Percentiles rank a stretch among this genome's conserved stretches.
Evolutionary conservation across 441 rosid species (phyloP).

Genomic region (Caryocar brasiliense): DNA sequence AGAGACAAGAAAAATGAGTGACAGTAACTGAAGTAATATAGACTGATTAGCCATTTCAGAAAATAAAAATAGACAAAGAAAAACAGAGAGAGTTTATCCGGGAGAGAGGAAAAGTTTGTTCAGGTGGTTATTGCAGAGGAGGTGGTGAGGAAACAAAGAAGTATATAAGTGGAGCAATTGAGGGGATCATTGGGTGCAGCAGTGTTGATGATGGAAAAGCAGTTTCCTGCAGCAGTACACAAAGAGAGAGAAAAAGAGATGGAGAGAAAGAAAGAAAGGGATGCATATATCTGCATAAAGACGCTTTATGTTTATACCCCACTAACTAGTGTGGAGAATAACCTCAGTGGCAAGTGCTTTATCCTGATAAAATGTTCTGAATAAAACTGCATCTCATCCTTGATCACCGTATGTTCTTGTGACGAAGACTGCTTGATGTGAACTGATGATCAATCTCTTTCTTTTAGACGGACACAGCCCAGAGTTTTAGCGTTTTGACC

Average conservation of each 20-base stretch:
- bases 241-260: conserved; percentile 21
- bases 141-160: conserved; percentile 24
- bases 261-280: conserved; percentile 18
- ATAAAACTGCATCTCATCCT: conserved; percentile 21
- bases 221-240: conserved; percentile 21
- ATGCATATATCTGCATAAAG: conserved; percentile 59
- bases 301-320: conserved; percentile 65
- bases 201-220: conserved; percentile 30
- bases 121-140: conserved; percentile 37
- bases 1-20: conserved; percentile 14
- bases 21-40: conserved; percentile 13
- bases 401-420: conserved; percentile 16
- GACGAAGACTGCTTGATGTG: conserved; percentile 15
- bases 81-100: background rate
- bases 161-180: conserved; percentile 34
- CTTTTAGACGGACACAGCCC: conserved; percentile 16
- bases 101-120: conserved; percentile 9
- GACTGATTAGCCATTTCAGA: conserved; percentile 25
- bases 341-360: conserved; percentile 19
- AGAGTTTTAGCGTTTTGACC: background rate
- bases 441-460: conserved; percentile 16
- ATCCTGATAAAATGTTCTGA: conserved; percentile 11
- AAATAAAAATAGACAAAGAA: background rate
- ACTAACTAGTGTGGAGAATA: conserved; percentile 30
- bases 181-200: conserved; percentile 30